Evolutionary conservation across 2,329 filamentous ascomycete species (phyloP), one percentile per base, ranked within the genome.

Genomic region (Hysterium pulicare): DNA sequence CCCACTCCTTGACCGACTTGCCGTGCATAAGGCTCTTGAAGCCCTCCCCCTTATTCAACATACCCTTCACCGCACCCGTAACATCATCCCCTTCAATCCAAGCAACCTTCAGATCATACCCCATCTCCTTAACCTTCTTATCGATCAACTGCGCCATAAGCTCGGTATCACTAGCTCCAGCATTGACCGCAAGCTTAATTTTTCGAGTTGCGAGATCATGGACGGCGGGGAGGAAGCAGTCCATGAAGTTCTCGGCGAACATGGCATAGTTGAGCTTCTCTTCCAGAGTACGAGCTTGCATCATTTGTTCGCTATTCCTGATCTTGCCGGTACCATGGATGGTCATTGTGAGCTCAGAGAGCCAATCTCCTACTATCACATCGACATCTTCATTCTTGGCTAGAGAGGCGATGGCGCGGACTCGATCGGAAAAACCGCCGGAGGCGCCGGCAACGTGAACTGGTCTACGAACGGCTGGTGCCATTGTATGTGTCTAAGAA

Each of bases 381-480:
- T 64, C 60, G 33, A 62, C 47, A 19, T 60, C 57, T 33, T 58
- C 55, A 35, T 55, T 50, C 46, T 64, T 64, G 28, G 70, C 69
- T n/a, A 72, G 58, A 23, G 66, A 64, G 21, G 59, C 50, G 41
- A 71, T 71, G 42, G 69, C 69, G 16, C 67, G 61, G 45, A 71
- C 66, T 26, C 70, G 61, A 51, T 71, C 70, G 16, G 67, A 69
- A 57, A 71, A 71, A 22, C 69, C 69, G 21, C 70, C 69, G 13
- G 68, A 71, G 33, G 68, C 62, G 42, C 68, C 69, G 42, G 67
- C 69, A 47, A 72, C 68, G 46, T 67, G 66, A 46, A 72, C 66
- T 6, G 68, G 59, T 28, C 24, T 7, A 8, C 24, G 24, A 28
- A 28, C 24, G 24, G 24, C 24, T 13, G 24, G 24, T 8, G 24